Conservation (phyloP, 23 red algal genomes). For the Agarophyton chilense region DNA sequence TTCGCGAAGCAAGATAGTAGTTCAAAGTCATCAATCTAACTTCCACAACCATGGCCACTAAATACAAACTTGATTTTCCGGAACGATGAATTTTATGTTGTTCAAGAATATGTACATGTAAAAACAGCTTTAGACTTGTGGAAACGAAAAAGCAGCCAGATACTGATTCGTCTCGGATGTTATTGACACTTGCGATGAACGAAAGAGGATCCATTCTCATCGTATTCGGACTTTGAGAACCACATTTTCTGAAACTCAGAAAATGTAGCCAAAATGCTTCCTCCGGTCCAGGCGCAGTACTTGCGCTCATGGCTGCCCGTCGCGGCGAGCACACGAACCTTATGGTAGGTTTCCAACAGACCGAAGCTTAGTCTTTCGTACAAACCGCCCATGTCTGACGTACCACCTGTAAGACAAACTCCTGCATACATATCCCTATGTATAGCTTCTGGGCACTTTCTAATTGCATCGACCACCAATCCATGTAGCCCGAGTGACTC, state of each 20-base stretch:
- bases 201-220: slow-evolving; percentile 73
- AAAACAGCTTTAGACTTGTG: neutral
- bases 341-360: slow-evolving; percentile 61
- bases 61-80: slow-evolving; percentile 13
- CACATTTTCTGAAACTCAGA: slow-evolving; percentile 96
- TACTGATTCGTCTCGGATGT: neutral
- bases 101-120: slow-evolving; percentile 15
- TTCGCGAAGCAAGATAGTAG: neutral
- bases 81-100: neutral
- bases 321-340: slow-evolving; percentile 80
- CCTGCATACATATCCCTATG: slow-evolving; percentile 94
- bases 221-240: slow-evolving; percentile 88
- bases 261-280: slow-evolving; percentile 95
- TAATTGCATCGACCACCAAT: slow-evolving; percentile 81
- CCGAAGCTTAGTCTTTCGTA: slow-evolving; percentile 76
- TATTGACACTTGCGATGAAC: slow-evolving; percentile 66
- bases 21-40: slow-evolving; percentile 14
- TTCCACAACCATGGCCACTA: neutral
- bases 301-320: slow-evolving; percentile 76
- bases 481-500: slow-evolving; percentile 64
- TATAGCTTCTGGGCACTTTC: slow-evolving; percentile 64
- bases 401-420: slow-evolving; percentile 91
- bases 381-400: slow-evolving; percentile 80
- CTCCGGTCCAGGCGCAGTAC: slow-evolving; percentile 94
- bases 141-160: neutral